Base-by-base conservation (phyloP, 2,329 filamentous ascomycete genomes). In the Botryotinia globosa region DNA sequence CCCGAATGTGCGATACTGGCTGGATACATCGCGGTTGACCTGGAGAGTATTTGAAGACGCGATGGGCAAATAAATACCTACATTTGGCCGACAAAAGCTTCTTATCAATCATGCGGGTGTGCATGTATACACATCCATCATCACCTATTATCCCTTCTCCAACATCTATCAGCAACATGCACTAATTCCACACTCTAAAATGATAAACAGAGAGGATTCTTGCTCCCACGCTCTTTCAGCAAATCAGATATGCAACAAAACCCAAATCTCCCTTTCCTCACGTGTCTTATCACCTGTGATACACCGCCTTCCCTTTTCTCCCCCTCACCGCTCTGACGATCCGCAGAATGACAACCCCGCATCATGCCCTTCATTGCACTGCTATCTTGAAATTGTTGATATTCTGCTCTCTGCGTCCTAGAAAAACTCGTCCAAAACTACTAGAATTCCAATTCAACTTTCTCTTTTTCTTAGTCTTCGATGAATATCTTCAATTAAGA, bases 211-310 rank as follows among this genome's bases (percentile, higher is more conserved):
- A 45, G 18, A 1, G 16, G 8, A 45, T 20, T 45, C 18, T 45
- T 45, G 8, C 44, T 3, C 8, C 37, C 8, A 9, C 44, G 44
- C 44, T 45, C 44, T 45, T 8, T 45, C 44, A 9, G 44, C 7
- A 20, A 20, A 44, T 44, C 44, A 48, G 44, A 48, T 22, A 39
- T 48, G 45, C 45, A 25, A 25, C 45, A 48, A 48, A 48, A 25
- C 4, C 22, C 9, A 12, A 9, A n/a, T n/a, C 4, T 51, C 25
- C 48, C 22, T 10, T 14, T 25, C 5, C 5, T 51, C 48, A 51
- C 25, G 48, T n/a, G 48, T 7, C 25, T 7, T 0, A 14, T 4
- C 22, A 48, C 4, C 4, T 12, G 7, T 0, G 1, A n/a, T 14
- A 7, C 25, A 54, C 48, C 48, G 48, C 48, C 48, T 51, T 51